Conservation (phyloP, 768 basidiomycete genomes). For the Phylloporus rhodoxanthus region DNA sequence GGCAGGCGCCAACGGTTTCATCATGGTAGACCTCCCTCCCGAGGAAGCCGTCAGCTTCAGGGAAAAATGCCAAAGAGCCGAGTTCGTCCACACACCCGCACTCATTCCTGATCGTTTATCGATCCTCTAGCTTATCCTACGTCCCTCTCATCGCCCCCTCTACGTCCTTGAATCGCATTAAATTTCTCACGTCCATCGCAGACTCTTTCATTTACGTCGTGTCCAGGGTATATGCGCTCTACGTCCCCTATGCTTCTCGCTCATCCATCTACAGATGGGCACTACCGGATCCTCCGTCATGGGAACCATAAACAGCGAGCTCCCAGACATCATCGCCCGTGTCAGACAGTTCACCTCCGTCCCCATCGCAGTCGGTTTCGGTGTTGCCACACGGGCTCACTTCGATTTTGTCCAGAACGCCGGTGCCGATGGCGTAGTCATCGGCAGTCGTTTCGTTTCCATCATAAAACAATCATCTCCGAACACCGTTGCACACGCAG, state of each 20-base stretch:
- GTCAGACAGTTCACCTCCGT: constrained; percentile 73
- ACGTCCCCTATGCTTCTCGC: background rate
- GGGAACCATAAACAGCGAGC: constrained; percentile 62
- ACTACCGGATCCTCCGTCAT: constrained; percentile 88
- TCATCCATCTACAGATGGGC: constrained; percentile 67
- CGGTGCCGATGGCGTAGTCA: constrained; percentile 93
- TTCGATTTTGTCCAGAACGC: constrained; percentile 80
- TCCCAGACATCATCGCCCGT: constrained; percentile 79
- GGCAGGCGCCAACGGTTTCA: constrained; percentile 95
- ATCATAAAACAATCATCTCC: constrained; percentile 64
- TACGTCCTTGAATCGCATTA: constrained; percentile 79
- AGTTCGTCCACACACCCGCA: constrained; percentile 45
- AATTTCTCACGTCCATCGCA: constrained; percentile 87
- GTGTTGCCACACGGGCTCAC: constrained; percentile 85
- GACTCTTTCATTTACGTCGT: constrained; percentile 98
- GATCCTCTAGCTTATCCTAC: constrained; percentile 71
- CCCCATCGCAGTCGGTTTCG: constrained; percentile 94
- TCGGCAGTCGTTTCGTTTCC: constrained; percentile 81
- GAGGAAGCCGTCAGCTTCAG: constrained; percentile 93
- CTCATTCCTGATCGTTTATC: background rate
- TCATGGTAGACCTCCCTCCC: constrained; percentile 95
- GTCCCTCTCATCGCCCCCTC: constrained; percentile 95
- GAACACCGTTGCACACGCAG: constrained; percentile 44
- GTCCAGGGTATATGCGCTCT: constrained; percentile 61
- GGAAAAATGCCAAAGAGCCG: constrained; percentile 72